phyloP scores from a whole-genome alignment of 2,329 filamentous ascomycete genomes.

The Xylaria arbuscula region DNA sequence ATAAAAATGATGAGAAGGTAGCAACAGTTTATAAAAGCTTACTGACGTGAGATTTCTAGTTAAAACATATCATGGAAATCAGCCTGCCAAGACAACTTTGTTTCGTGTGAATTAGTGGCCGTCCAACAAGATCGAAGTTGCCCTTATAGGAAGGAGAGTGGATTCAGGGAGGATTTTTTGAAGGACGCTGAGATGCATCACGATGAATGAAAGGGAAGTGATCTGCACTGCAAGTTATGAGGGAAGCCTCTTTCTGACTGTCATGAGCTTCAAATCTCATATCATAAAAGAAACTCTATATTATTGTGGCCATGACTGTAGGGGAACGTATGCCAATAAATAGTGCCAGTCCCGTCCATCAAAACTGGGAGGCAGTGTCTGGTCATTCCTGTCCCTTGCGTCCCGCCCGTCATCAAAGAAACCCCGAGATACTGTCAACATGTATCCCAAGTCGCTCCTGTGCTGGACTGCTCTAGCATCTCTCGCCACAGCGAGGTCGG shows the following conservation, averaged over 20 bases:
- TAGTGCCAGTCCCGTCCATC: background rate
- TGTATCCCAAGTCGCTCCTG: constrained; percentile 20
- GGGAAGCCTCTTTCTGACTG: background rate
- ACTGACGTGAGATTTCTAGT: background rate
- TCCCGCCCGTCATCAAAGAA: background rate
- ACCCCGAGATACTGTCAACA: background rate
- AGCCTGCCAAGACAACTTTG: constrained; percentile 6
- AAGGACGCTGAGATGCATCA: constrained; percentile 4
- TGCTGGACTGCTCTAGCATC: constrained; percentile 17
- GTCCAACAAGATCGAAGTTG: constrained; percentile 8
- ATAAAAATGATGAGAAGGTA: background rate
- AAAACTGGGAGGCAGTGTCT: background rate
- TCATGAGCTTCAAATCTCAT: constrained; percentile 4
- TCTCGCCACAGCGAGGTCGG: constrained; percentile 18
- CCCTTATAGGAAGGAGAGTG: constrained; percentile 25
- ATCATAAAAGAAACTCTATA: background rate
- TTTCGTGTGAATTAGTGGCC: background rate
- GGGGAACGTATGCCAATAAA: background rate
- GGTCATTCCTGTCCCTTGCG: background rate
- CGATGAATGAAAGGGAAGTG: constrained; percentile 17
- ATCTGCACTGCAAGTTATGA: constrained; percentile 1
- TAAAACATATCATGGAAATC: background rate
- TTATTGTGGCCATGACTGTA: background rate
- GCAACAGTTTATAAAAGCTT: background rate
- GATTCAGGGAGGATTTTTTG: constrained; percentile 5